A percentile compares a stretch with the other conserved stretches of the same genome.
Conservation (phyloP, 2,329 filamentous ascomycete genomes). For the Diaporthe aspalathi region DNA sequence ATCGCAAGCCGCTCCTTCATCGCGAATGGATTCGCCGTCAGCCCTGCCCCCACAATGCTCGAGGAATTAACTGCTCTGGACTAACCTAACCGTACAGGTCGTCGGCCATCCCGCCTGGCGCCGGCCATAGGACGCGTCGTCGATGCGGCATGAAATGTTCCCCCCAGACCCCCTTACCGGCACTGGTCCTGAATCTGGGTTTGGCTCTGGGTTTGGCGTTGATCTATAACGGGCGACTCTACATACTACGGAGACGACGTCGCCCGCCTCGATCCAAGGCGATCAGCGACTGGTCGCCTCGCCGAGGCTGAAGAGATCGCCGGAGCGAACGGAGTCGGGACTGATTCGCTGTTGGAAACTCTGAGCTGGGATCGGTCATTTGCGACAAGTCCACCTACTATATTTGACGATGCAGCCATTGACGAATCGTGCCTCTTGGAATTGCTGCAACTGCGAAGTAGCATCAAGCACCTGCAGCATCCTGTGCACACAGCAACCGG, state of each 20-base stretch:
- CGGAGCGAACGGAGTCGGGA: conserved; percentile 16
- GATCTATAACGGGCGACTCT: conserved; percentile 26
- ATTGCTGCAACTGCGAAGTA: neutral
- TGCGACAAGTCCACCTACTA: conserved; percentile 30
- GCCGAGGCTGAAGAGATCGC: conserved; percentile 39
- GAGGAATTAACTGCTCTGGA: neutral
- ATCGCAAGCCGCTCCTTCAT: conserved; percentile 15
- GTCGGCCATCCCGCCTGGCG: conserved; percentile 13
- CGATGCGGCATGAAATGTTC: conserved; percentile 6
- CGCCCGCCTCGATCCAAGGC: conserved; percentile 38
- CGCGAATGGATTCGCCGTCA: conserved; percentile 22
- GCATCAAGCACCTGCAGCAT: neutral
- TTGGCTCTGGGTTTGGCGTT: conserved; percentile 9
- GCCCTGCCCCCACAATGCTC: conserved; percentile 15
- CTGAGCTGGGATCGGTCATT: conserved; percentile 30
- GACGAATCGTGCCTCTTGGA: conserved; percentile 28
- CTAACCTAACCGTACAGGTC: conserved; percentile 19
- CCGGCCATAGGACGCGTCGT: conserved; percentile 8
- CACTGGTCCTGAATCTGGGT: no score
- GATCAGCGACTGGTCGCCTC: conserved; percentile 38
- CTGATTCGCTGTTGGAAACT: conserved; percentile 35
- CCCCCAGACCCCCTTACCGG: neutral
- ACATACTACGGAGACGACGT: conserved; percentile 23
- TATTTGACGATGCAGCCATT: conserved; percentile 30
- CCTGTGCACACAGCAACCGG: neutral